These are phyloP conservation scores for Zygotorulaspora danielsina DNA, from an alignment of 805 yeast species.

Conservation along the genomic window DNA sequence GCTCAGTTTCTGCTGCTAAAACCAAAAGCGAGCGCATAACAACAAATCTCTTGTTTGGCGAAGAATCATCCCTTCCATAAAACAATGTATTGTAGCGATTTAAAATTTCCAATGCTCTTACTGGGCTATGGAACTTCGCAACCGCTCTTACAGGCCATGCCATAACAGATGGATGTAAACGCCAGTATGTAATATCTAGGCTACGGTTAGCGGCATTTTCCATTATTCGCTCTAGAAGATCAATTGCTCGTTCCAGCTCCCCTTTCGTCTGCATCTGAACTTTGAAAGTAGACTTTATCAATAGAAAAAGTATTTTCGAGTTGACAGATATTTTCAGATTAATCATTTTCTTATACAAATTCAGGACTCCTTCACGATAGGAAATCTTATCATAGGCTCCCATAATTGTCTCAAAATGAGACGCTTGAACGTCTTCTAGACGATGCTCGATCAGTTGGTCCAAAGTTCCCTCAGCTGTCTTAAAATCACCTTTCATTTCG, in stretches of 20 bases:
- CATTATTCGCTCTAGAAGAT: constrained; percentile 33
- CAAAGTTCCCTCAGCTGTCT: constrained; percentile 22
- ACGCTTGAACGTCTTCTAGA: constrained; percentile 14
- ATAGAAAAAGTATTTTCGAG: constrained; percentile 29
- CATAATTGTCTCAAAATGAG: constrained; percentile 35
- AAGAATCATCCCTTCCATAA: constrained; percentile 23
- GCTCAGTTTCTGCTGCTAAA: constrained; percentile 32
- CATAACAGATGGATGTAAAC: constrained; percentile 35
- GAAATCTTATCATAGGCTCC: constrained; percentile 27
- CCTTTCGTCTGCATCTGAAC: constrained; percentile 27
- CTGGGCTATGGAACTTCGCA: constrained; percentile 31
- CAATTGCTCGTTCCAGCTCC: constrained; percentile 30
- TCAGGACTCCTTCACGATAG: constrained; percentile 28
- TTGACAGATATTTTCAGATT: constrained; percentile 23
- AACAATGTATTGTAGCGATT: constrained; percentile 31
- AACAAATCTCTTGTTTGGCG: constrained; percentile 26
- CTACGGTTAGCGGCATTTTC: constrained; percentile 24
- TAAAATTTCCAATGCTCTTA: constrained; percentile 34
- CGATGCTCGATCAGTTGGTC: constrained; percentile 20
- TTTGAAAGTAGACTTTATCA: constrained; percentile 34
- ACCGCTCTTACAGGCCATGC: constrained; percentile 37
- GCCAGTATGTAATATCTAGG: constrained; percentile 20
- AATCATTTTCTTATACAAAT: constrained; percentile 29
- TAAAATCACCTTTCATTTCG: constrained; percentile 17
- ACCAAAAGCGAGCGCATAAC: constrained; percentile 34